Evolutionary conservation across 345 rosid species (phyloP), one percentile per base, ranked within the genome.

Genomic region (Eucalyptus pauciflora): DNA sequence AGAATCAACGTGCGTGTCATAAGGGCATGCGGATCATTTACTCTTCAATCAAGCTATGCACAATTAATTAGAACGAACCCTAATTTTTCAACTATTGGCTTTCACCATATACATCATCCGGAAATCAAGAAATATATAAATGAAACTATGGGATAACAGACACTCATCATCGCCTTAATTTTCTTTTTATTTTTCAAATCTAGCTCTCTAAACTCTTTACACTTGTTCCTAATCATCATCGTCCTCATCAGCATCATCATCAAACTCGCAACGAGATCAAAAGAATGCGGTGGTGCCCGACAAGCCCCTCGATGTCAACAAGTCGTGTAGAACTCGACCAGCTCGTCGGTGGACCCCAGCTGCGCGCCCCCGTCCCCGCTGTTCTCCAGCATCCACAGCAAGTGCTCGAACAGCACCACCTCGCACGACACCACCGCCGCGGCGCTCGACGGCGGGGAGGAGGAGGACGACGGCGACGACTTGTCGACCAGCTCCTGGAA

Each of bases 331-430:
- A 95, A 96, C 88, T 94, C 96, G 29, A 89, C 97, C 60, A 96
- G 94, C 90, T 96, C 97, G 81, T 94, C 96, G 95, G 90, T 94
- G 93, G 98, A 93, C 46, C 96, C 96, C 89, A 95, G 87, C 92
- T 92, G 95, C 33, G 92, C 89, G 8, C 91, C 94, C 33, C 87
- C 89, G 52, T 90, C 90, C 43, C 64, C 87, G 50, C 69, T 51
- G 46, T 90, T 92, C 91, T 96, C 93, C 54, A 98, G 93, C 98
- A 98, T 96, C 99, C 99, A 98, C 91, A 98, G 87, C 94, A 98
- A 92, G 88, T 98, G 99, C 88, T 96, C 99, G 76, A 98, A 98
- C 93, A 98, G 90, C 83, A 98, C 99, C 62, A 96, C 99, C 91
- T 97, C 99, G 89, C 99, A 96, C 88, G 95, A 91, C 60, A 94